Percentiles rank a stretch among this genome's conserved stretches.
Conservation (phyloP, 805 yeast species). For the Candida awuae region DNA sequence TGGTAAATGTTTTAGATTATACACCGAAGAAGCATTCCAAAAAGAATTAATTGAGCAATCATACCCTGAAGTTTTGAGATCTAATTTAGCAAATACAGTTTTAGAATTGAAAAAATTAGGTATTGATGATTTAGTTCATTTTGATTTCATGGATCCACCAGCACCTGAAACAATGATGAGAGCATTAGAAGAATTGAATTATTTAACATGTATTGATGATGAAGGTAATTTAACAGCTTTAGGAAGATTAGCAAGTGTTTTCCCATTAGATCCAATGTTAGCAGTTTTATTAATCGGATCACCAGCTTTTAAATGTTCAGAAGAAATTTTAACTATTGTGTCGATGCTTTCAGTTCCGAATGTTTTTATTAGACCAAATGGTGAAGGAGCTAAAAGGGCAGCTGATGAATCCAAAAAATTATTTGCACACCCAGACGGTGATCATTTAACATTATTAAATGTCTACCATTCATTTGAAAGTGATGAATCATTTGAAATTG, state of each 20-base stretch:
- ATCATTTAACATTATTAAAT: conserved; percentile 83
- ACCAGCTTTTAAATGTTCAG: conserved; percentile 77
- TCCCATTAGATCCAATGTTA: conserved; percentile 92
- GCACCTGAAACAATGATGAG: conserved; percentile 99
- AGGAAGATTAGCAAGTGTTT: conserved; percentile 84
- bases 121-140: conserved; percentile 91
- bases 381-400: conserved; percentile 70
- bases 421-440: conserved; percentile 93
- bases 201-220: conserved; percentile 81
- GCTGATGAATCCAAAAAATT: conserved; percentile 86
- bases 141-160: conserved; percentile 98
- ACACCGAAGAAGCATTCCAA: conserved; percentile 94
- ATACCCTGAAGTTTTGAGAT: conserved; percentile 89
- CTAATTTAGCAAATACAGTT: conserved; percentile 86
- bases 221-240: conserved; percentile 84
- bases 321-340: conserved; percentile 80
- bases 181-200: conserved; percentile 91
- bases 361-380: conserved; percentile 90
- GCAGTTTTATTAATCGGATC: conserved; percentile 90
- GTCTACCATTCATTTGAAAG: conserved; percentile 78
- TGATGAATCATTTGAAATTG: conserved; percentile 61
- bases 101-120: conserved; percentile 90
- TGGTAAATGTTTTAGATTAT: conserved; percentile 92
- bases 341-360: conserved; percentile 89
- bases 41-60: conserved; percentile 91